Evolutionary conservation across 2,329 filamentous ascomycete genomes (phyloP), one percentile per base, ranked within the genome.

Genomic region (Phialophora expanda): DNA sequence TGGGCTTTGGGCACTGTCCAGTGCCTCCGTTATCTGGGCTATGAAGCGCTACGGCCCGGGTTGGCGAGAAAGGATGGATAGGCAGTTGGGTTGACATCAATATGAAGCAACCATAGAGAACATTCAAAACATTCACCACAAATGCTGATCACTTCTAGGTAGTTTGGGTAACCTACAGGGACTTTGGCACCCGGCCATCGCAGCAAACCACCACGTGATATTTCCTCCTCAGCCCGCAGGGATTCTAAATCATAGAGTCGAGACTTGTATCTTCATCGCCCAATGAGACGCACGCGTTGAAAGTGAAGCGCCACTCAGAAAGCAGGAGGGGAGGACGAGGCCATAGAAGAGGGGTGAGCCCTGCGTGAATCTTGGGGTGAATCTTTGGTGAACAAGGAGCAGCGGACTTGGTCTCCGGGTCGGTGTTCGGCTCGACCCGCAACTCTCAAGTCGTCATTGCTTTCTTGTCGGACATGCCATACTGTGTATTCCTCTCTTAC

Each of bases 11-110:
- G 82, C 84, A 26, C 81, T 90, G 73, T 73, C 86, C 0, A 85
- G 83, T 68, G 85, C 87, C 22, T 84, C 84, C 54, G 73, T 86
- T 17, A 85, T 93, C 24, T 87, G 84, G 77, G 76, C 85, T 0
- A 83, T 93, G 78, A 69, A 69, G 48, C 64, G 63, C 50, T 73
- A 65, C 54, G 71, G 70, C 30, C 66, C 70, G n/a, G 62, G 54
- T 22, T 73, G 71, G 71, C 64, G 71, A 61, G 64, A 68, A 57
- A 67, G 65, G 48, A 68, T 73, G 70, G 69, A 73, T 32, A 60
- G 67, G 55, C 66, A 70, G 34, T 56, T 69, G 4, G 55, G 59
- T 44, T 62, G 56, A 66, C 20, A 57, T 56, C 30, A 32, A 59
- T n/a, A 53, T 17, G 30, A 61, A 38, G 30, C 20, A 20, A 26